A percentile compares a stretch with the other conserved stretches of the same genome.
Conservation (phyloP, 371 early-diverging fungal species). For the Mucor plumbeus region DNA sequence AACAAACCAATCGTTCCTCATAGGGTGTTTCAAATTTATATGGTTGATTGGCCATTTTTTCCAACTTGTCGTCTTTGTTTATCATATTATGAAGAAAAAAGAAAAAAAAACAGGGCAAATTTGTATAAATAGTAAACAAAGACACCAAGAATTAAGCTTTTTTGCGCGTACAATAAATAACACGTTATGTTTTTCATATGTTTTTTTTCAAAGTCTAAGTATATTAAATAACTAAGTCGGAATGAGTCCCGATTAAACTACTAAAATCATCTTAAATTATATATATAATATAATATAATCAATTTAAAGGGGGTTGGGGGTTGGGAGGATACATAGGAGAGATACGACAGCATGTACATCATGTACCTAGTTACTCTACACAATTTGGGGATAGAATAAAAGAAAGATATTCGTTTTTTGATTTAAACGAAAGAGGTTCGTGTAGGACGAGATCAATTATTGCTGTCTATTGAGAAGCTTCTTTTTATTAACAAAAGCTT, state of each 20-base stretch:
- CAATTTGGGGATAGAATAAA: too few species aligned
- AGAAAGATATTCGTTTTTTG: too few species aligned
- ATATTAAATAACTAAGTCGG: background rate
- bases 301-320: too few species aligned
- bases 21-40: conserved; percentile 17
- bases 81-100: background rate
- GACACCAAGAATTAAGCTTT: background rate
- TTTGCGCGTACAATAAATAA: background rate
- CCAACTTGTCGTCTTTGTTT: background rate
- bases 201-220: background rate
- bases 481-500: background rate
- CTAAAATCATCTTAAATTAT: too few species aligned
- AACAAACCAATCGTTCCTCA: conserved; percentile 13
- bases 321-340: too few species aligned
- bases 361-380: too few species aligned
- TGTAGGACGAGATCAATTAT: conserved; percentile 11
- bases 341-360: too few species aligned
- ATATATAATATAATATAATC: too few species aligned
- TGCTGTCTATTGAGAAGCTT: conserved; percentile 8
- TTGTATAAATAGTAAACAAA: background rate
- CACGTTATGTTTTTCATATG: background rate
- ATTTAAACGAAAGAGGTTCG: background rate
- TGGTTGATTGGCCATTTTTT: conserved; percentile 11
- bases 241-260: too few species aligned
- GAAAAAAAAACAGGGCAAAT: background rate